Percentiles rank a stretch among this genome's conserved stretches.
phyloP scores from a whole-genome alignment of 2,329 filamentous ascomycete species.

The Endoconidiophora polonica region DNA sequence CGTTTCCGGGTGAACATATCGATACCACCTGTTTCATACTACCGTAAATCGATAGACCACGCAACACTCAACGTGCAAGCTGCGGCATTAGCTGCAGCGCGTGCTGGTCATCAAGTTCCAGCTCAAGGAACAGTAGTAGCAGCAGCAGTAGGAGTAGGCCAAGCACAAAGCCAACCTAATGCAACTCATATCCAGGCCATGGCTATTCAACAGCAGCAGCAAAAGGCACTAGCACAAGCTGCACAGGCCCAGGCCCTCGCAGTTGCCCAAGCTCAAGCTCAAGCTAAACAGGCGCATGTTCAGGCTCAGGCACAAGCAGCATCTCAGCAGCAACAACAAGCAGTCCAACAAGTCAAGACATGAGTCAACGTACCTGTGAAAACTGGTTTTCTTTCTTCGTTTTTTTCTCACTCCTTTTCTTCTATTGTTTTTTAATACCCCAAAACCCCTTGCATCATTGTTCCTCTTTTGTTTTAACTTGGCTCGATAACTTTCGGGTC shows the following conservation, averaged over 20 bases:
- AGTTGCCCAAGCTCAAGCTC: constrained; percentile 7
- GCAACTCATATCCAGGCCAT: constrained; percentile 12
- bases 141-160: constrained; percentile 14
- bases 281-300: constrained; percentile 12
- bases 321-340: constrained; percentile 1
- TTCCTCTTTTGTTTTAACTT: constrained; percentile 16
- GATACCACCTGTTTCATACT: constrained; percentile 8
- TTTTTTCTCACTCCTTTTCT: constrained; percentile 12
- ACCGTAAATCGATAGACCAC: constrained; percentile 16
- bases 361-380: background rate
- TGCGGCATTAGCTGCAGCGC: constrained; percentile 12
- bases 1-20: constrained; percentile 31
- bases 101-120: constrained; percentile 12
- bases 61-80: constrained; percentile 14
- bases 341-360: constrained; percentile 8
- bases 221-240: constrained; percentile 1
- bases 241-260: constrained; percentile 7
- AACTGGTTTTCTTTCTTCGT: constrained; percentile 7
- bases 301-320: constrained; percentile 15
- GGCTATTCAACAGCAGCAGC: constrained; percentile 10
- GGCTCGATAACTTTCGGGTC: background rate
- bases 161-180: background rate
- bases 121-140: constrained; percentile 8
- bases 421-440: constrained; percentile 10
- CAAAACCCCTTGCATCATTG: constrained; percentile 14